Conservation (phyloP, 73 alveolate genomes). For the Paramecium primaurelia region DNA sequence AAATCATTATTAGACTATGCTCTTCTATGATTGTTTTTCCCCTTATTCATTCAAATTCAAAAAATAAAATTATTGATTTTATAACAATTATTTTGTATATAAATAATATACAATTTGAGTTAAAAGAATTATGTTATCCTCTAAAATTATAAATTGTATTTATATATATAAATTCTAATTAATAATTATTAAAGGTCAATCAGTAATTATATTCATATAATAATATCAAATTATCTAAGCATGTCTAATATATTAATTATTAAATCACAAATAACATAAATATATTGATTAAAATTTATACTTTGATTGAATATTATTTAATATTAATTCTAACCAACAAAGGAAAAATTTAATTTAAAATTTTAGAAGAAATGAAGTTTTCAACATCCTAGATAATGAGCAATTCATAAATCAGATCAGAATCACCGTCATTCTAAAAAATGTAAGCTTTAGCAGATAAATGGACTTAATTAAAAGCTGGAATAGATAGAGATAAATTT, state of each 20-base stretch:
- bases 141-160: too few relatives aligned
- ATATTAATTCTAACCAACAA: background rate
- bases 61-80: background rate
- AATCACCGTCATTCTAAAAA: slow-evolving; percentile 35
- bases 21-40: slow-evolving; percentile 1
- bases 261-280: too few relatives aligned
- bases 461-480: background rate
- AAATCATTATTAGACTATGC: slow-evolving; percentile 10
- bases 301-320: background rate
- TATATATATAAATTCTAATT: too few relatives aligned
- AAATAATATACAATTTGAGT: background rate
- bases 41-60: slow-evolving; percentile 1
- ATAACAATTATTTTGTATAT: background rate
- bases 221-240: too few relatives aligned
- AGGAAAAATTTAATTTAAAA: background rate
- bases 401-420: slow-evolving; percentile 14
- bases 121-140: background rate
- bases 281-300: background rate
- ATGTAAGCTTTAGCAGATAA: slow-evolving; percentile 26
- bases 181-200: too few relatives aligned
- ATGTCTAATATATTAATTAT: too few relatives aligned
- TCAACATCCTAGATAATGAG: background rate
- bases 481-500: background rate
- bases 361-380: background rate
- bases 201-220: too few relatives aligned